These are phyloP conservation scores for Rubroshorea leprosula DNA, from an alignment of 345 rosid species.

Conservation along the genomic window DNA sequence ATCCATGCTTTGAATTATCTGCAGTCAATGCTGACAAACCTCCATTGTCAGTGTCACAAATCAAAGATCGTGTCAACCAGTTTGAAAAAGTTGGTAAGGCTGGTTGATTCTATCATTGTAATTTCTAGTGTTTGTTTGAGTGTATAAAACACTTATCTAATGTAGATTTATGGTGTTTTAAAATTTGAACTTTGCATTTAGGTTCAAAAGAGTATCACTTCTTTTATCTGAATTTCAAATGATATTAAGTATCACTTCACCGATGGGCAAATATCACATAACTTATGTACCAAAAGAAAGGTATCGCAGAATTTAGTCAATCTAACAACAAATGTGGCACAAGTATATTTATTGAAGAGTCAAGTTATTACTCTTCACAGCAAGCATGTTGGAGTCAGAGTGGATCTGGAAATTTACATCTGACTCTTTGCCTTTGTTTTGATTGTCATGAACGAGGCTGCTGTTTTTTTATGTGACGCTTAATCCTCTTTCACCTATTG, in stretches of 20 bases:
- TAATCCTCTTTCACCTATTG: neutral
- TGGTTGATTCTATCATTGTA: slow-evolving; percentile 8
- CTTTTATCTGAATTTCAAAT: too few relatives aligned
- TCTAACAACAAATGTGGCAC: too few relatives aligned
- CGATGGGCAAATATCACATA: too few relatives aligned
- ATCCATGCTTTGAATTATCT: slow-evolving; percentile 86
- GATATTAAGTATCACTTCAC: too few relatives aligned
- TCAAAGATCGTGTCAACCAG: slow-evolving; percentile 72
- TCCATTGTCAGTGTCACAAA: slow-evolving; percentile 56
- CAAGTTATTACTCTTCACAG: too few relatives aligned
- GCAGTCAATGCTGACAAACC: slow-evolving; percentile 95
- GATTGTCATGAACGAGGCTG: neutral
- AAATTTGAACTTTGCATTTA: neutral
- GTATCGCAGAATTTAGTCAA: too few relatives aligned
- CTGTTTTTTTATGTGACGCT: neutral
- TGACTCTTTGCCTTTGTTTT: too few relatives aligned
- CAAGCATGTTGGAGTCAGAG: too few relatives aligned
- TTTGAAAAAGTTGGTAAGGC: slow-evolving; percentile 68
- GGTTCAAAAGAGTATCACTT: neutral
- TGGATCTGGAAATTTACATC: too few relatives aligned
- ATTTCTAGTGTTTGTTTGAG: neutral
- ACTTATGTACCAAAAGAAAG: too few relatives aligned
- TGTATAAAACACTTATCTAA: neutral
- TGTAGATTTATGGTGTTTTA: slow-evolving; percentile 3
- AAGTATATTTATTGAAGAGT: too few relatives aligned